Percentiles rank a stretch among this genome's conserved stretches.
phyloP scores from a whole-genome alignment of 2,329 filamentous ascomycete species.

The Diaporthe humulicola region DNA sequence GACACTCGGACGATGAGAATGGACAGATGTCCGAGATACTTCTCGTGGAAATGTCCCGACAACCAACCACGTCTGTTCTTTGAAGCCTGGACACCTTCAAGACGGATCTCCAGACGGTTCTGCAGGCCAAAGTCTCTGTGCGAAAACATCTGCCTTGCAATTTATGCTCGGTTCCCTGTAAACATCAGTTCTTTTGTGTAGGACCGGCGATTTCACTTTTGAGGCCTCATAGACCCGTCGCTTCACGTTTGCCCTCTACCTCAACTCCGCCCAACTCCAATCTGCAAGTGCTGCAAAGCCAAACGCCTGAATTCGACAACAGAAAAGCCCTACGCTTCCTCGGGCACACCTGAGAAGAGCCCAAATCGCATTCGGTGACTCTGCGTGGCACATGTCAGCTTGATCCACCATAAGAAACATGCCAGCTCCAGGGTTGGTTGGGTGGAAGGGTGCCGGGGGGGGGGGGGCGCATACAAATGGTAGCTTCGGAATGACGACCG shows the following conservation, averaged over 20 bases:
- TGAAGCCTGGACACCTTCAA: neutral
- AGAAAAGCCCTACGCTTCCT: constrained; percentile 37
- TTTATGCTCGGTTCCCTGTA: constrained; percentile 20
- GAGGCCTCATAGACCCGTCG: constrained; percentile 21
- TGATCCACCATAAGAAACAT: constrained; percentile 35
- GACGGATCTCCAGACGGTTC: neutral
- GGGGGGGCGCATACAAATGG: constrained; percentile 80
- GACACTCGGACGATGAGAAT: neutral
- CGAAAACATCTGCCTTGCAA: constrained; percentile 20
- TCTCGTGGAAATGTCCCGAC: neutral
- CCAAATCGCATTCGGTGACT: constrained; percentile 41
- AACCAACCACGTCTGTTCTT: neutral
- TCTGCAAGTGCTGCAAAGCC: constrained; percentile 36
- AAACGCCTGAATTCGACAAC: constrained; percentile 35
- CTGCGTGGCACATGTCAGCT: constrained; percentile 35
- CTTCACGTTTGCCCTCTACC: constrained; percentile 18
- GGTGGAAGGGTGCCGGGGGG: neutral
- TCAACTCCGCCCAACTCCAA: constrained; percentile 39
- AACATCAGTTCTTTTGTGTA: constrained; percentile 28
- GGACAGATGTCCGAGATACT: neutral
- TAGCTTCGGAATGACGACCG: constrained; percentile 95
- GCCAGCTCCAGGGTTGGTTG: neutral
- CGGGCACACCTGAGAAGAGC: constrained; percentile 39
- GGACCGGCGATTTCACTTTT: constrained; percentile 28
- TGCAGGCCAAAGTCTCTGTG: neutral